Evolutionary conservation across 352 stramenopile genomes (phyloP).

Genomic region (Plasmopara viticola): DNA sequence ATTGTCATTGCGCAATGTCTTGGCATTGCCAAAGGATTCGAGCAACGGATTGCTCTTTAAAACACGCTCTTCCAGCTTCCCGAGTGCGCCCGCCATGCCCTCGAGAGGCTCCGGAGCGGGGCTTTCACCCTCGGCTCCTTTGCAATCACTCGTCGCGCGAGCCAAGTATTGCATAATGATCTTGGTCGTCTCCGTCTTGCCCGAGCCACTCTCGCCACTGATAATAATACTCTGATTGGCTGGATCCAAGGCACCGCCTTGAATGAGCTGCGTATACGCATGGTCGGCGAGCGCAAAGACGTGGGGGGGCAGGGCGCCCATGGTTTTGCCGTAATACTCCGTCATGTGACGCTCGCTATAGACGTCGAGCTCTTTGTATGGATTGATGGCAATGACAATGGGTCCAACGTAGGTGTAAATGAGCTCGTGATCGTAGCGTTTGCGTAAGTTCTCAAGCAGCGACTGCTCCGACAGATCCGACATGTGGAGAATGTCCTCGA

Average conservation of each 20-base stretch:
- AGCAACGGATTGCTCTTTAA: conserved; percentile 86
- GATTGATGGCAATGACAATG: conserved; percentile 90
- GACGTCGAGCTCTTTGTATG: conserved; percentile 77
- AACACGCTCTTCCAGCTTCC: conserved; percentile 82
- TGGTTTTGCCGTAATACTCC: conserved; percentile 83
- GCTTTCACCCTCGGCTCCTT: conserved; percentile 25
- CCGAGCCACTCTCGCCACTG: conserved; percentile 85
- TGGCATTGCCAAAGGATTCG: conserved; percentile 88
- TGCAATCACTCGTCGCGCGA: conserved; percentile 67
- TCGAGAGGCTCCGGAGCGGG: neutral
- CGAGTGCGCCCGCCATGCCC: conserved; percentile 84
- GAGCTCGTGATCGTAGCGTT: conserved; percentile 87
- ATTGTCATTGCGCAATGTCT: conserved; percentile 97
- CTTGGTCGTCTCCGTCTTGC: conserved; percentile 90
- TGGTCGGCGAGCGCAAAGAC: conserved; percentile 89
- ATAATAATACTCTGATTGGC: conserved; percentile 91
- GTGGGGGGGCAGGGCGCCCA: conserved; percentile 77
- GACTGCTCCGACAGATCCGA: conserved; percentile 86
- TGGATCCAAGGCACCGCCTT: conserved; percentile 68
- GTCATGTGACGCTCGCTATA: conserved; percentile 82
- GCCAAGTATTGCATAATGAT: conserved; percentile 90
- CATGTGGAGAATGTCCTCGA: conserved; percentile 88
- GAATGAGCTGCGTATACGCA: conserved; percentile 86
- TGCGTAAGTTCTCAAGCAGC: conserved; percentile 83
- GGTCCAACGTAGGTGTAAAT: conserved; percentile 93